Conservation (phyloP, 208 protist genomes). For the Wallacemonas collosoma region DNA sequence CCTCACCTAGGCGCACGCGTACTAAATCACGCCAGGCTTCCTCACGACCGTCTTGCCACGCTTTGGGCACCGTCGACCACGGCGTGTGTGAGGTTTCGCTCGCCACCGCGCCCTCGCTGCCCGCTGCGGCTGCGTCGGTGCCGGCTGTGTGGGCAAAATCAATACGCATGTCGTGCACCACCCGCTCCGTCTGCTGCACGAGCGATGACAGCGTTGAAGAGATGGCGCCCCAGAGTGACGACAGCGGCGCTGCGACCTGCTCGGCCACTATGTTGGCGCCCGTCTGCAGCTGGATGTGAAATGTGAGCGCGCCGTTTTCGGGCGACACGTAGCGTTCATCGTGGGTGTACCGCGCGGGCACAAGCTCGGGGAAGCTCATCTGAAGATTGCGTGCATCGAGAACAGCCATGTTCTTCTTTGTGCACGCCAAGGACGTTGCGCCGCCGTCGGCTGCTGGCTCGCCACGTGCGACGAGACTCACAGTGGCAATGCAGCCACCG, state of each 20-base stretch:
- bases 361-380: conserved; percentile 57
- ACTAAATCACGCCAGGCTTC: conserved; percentile 64
- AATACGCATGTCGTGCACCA: conserved; percentile 50
- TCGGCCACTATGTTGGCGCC: conserved; percentile 65
- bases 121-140: neutral
- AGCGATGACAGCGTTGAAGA: conserved; percentile 53
- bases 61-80: conserved; percentile 61
- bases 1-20: conserved; percentile 34
- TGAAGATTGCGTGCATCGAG: conserved; percentile 34
- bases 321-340: conserved; percentile 40
- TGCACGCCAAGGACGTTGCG: conserved; percentile 8
- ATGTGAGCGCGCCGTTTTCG: conserved; percentile 26
- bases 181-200: conserved; percentile 40
- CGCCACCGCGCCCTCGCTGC: conserved; percentile 3
- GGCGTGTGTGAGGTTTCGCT: conserved; percentile 24
- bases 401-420: conserved; percentile 29
- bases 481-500: conserved; percentile 53
- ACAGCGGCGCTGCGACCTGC: conserved; percentile 55
- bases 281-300: conserved; percentile 62
- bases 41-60: conserved; percentile 45
- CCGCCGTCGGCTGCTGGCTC: neutral
- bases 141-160: conserved; percentile 23
- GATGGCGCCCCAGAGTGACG: conserved; percentile 60
- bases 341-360: conserved; percentile 33
- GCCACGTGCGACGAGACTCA: conserved; percentile 34